These are phyloP conservation scores for Metschnikowia kunwiensis DNA, from an alignment of 805 yeast species.

Conservation along the genomic window DNA sequence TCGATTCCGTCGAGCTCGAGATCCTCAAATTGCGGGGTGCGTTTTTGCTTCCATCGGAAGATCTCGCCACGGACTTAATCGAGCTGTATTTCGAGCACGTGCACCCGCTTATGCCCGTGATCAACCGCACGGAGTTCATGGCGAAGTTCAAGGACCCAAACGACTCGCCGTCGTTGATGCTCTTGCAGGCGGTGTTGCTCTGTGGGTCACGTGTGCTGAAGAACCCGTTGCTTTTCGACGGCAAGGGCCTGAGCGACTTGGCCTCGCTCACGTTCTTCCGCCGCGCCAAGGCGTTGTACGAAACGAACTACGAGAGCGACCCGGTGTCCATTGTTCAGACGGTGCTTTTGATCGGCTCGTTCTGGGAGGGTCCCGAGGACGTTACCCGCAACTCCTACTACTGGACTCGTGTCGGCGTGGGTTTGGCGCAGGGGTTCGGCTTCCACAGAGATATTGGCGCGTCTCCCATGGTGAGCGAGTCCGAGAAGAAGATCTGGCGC, in stretches of 20 bases:
- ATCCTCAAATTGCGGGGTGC: constrained; percentile 66
- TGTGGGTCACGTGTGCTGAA: constrained; percentile 63
- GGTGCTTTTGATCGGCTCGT: constrained; percentile 57
- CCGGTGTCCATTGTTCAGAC: constrained; percentile 61
- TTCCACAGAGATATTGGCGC: constrained; percentile 57
- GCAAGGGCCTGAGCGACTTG: constrained; percentile 49
- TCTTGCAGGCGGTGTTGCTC: constrained; percentile 64
- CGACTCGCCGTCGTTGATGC: constrained; percentile 60
- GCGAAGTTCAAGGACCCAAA: constrained; percentile 50
- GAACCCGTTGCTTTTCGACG: constrained; percentile 51
- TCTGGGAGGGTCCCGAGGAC: constrained; percentile 73
- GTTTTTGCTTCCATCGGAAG: constrained; percentile 60
- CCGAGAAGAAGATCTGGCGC: constrained; percentile 51
- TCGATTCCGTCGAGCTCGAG: constrained; percentile 62
- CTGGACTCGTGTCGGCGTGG: constrained; percentile 68
- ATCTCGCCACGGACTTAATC: constrained; percentile 57
- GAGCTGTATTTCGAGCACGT: constrained; percentile 59
- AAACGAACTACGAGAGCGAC: constrained; percentile 65
- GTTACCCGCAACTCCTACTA: constrained; percentile 63
- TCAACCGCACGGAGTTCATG: constrained; percentile 63
- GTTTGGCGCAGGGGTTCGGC: constrained; percentile 73
- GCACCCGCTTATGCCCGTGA: constrained; percentile 67
- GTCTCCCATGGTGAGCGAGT: constrained; percentile 37
- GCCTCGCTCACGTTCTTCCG: constrained; percentile 54
- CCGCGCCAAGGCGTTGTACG: constrained; percentile 73